Conservation (phyloP, 129 eudicot species). For the Pittosporum tobira region DNA sequence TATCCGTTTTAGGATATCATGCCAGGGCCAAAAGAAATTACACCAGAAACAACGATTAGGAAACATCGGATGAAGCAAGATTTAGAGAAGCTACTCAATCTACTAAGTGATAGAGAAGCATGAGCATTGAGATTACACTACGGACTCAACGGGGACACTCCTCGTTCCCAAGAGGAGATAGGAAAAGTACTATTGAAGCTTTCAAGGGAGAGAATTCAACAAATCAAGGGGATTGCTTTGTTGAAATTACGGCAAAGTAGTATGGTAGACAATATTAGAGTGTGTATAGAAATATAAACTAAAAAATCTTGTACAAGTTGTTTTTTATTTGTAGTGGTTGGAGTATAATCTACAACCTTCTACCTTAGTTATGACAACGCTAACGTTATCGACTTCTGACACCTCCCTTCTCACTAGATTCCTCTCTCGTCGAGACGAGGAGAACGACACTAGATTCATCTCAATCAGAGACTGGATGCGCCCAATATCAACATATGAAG, state of each 20-base stretch:
- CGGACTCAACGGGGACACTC: conserved; percentile 28
- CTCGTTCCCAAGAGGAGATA: conserved; percentile 30
- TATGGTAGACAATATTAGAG: conserved; percentile 10
- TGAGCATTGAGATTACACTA: conserved; percentile 22
- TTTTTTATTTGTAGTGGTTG: too few species aligned
- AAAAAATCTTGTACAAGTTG: too few species aligned
- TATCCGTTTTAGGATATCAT: conserved; percentile 37
- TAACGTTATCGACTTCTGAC: too few species aligned
- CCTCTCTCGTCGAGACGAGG: too few species aligned
- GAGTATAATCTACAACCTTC: too few species aligned
- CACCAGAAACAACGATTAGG: conserved; percentile 29
- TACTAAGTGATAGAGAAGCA: conserved; percentile 26
- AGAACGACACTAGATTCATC: too few species aligned
- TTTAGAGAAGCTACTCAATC: conserved; percentile 18
- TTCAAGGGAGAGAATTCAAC: conserved; percentile 35
- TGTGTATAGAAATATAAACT: conserved; percentile 8
- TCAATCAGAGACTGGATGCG: too few species aligned
- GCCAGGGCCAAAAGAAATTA: conserved; percentile 30
- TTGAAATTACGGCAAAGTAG: conserved; percentile 16
- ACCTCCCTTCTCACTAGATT: too few species aligned
- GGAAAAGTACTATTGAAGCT: too few species aligned
- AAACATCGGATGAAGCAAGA: conserved; percentile 22
- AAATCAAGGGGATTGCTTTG: conserved; percentile 30
- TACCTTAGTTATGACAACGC: too few species aligned
- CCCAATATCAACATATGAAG: too few species aligned